Base-by-base conservation (phyloP, 2,329 filamentous ascomycete genomes). In the Cercospora nicotianae region DNA sequence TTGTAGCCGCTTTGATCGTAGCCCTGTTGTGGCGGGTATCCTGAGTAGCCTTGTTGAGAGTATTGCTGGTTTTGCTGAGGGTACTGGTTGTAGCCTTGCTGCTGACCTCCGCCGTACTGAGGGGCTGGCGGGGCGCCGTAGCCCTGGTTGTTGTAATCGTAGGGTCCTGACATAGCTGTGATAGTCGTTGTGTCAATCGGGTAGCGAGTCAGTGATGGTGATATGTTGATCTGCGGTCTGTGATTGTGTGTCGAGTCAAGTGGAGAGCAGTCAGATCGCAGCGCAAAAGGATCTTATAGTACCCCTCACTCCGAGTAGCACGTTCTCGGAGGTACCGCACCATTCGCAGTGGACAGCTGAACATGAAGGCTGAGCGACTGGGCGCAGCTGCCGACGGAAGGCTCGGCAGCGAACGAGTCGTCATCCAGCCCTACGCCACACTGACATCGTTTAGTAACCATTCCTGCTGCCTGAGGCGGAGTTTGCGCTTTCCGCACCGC, bases 151-250 rank as follows among this genome's bases (percentile, higher is more conserved):
- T 84, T 80, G 79, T 86, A 86, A 70, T 84, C 80, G 79, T 86
- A 86, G 42, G 83, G 83, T 67, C 83, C 83, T 16, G 84, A 85
- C 85, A 86, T 87, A 66, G 28, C 26, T 59, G 30, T 9, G 31
- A 48, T 26, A 39, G 18, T 31, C 33, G 58, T 59, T 39, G 39
- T 18, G 36, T 51, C 30, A 20, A 60, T 57, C 13, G 36, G 12
- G 20, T 60, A 18, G 10, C 10, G 36, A 33, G 23, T 45, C 7
- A 23, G 12, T 60, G 53, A 53, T 26, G 48, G 12, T 36, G 48
- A 36, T 57, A 30, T 57, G 61, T 3, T 45, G 23, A 30, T 48
- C 9, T 20, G 26, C 28, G 23, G 30, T 30, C 31, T 42, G 59
- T 23, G 23, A 20, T 45, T 23, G 18, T n/a, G 36, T 61, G 59